These are phyloP conservation scores for Haplosporangium gracile DNA, from an alignment of 192 early-diverging fungal species.

Conservation along the genomic window DNA sequence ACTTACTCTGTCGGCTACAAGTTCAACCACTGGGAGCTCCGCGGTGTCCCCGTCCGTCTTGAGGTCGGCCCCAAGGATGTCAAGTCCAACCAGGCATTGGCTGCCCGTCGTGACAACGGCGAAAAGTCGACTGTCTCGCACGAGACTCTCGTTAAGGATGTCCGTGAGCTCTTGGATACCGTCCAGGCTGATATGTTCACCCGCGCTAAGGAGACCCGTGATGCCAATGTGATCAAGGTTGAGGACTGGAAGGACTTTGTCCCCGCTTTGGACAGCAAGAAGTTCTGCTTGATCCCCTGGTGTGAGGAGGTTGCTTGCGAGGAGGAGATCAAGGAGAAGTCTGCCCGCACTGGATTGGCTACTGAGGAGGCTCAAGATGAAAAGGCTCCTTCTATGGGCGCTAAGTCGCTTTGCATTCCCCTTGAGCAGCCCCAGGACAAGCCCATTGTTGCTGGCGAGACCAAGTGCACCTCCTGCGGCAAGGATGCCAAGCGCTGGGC, in stretches of 20 bases:
- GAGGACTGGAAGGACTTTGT: constrained; percentile 96
- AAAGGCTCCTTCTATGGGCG: constrained; percentile 99
- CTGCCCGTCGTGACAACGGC: constrained; percentile 88
- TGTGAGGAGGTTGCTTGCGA: constrained; percentile 94
- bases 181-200: constrained; percentile 94
- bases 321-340: constrained; percentile 96
- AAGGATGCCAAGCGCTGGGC: constrained; percentile 83
- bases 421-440: constrained; percentile 91
- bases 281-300: constrained; percentile 93
- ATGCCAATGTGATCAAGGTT: constrained; percentile 81
- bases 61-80: constrained; percentile 98
- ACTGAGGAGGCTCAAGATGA: constrained; percentile 87
- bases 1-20: constrained; percentile 96
- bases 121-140: constrained; percentile 72
- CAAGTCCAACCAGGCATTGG: constrained; percentile 79
- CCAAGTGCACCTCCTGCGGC: constrained; percentile 90
- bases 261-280: constrained; percentile 88
- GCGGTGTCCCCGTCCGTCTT: constrained; percentile 96
- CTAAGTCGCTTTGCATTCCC: constrained; percentile 98
- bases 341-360: constrained; percentile 73
- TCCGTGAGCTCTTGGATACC: constrained; percentile 74
- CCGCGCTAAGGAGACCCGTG: constrained; percentile 83
- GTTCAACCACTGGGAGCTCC: constrained; percentile 99
- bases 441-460: constrained; percentile 83
- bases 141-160: constrained; percentile 66